Conservation (phyloP, 73 alveolate genomes). For the Paraurostyla sp. region DNA sequence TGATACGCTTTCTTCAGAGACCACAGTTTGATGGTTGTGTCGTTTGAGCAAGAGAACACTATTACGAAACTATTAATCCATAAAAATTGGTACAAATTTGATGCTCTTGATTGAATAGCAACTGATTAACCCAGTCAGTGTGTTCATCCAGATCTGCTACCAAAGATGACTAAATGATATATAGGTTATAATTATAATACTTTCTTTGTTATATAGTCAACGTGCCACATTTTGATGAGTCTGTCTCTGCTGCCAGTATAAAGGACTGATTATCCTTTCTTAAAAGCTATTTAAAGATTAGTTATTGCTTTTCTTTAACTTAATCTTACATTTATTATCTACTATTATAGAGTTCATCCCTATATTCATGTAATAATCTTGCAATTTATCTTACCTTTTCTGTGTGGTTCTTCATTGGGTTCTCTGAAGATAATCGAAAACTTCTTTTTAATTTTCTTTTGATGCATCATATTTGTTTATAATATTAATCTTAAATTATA, state of each 20-base stretch:
- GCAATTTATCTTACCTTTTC: slow-evolving; percentile 27
- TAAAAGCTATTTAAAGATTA: not conserved
- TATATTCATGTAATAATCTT: not conserved
- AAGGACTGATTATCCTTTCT: not conserved
- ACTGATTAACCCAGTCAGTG: slow-evolving; percentile 57
- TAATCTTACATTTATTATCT: not conserved
- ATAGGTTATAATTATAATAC: not conserved
- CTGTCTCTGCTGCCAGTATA: slow-evolving; percentile 59
- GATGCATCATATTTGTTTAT: not conserved
- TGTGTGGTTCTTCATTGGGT: slow-evolving; percentile 16
- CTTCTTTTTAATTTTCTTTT: not conserved
- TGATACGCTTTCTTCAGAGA: not conserved
- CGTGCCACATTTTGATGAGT: slow-evolving; percentile 50
- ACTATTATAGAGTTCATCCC: slow-evolving; percentile 9
- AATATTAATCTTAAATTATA: not conserved
- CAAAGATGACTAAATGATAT: not conserved
- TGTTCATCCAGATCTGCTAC: slow-evolving; percentile 42
- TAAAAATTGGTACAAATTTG: slow-evolving; percentile 33
- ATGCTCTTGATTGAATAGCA: not conserved
- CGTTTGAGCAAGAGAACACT: slow-evolving; percentile 64
- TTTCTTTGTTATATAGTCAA: slow-evolving; percentile 14
- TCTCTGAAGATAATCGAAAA: slow-evolving; percentile 52
- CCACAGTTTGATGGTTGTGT: slow-evolving; percentile 57
- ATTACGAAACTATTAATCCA: too few species aligned
- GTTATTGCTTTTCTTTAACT: not conserved